Evolutionary conservation across 164 flowering plant species (phyloP).

Genomic region (Vitis rotundifolia): DNA sequence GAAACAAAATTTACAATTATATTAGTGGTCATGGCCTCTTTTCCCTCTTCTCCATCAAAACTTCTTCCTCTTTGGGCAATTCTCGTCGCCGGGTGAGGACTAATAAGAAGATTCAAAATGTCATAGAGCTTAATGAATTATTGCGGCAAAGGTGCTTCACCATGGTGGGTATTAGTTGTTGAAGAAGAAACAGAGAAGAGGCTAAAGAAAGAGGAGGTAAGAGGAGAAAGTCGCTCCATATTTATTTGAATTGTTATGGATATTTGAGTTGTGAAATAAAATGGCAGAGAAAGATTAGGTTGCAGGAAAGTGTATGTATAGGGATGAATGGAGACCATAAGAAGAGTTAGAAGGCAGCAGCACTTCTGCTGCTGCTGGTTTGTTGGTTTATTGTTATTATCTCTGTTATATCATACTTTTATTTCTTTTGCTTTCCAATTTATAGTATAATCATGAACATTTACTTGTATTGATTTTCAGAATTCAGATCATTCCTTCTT

Average conservation of each 20-base stretch:
- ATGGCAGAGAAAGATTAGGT: slow-evolving; percentile 52
- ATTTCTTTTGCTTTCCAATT: slow-evolving; percentile 29
- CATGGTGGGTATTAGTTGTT: neutral
- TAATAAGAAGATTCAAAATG: neutral
- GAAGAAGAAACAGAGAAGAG: slow-evolving; percentile 10
- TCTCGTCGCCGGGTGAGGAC: slow-evolving; percentile 27
- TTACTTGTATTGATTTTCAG: slow-evolving; percentile 27
- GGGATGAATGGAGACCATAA: slow-evolving; percentile 36
- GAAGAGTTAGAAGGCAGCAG: slow-evolving; percentile 20
- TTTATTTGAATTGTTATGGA: slow-evolving; percentile 68
- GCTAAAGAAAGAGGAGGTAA: slow-evolving; percentile 19
- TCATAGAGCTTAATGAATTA: neutral
- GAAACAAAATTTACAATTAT: slow-evolving; percentile 10
- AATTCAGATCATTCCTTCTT: slow-evolving; percentile 13
- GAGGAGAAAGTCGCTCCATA: slow-evolving; percentile 52
- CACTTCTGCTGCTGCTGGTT: slow-evolving; percentile 32
- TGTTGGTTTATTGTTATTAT: slow-evolving; percentile 43
- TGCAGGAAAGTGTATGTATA: slow-evolving; percentile 70
- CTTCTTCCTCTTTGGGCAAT: slow-evolving; percentile 25
- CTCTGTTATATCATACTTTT: slow-evolving; percentile 40
- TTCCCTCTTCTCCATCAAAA: slow-evolving; percentile 24
- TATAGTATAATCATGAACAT: slow-evolving; percentile 41
- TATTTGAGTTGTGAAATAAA: slow-evolving; percentile 53
- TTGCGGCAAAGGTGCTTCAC: neutral
- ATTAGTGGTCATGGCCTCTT: slow-evolving; percentile 14